Evolutionary conservation across 768 basidiomycete genomes (phyloP).

Genomic region (Mycena rebaudengoi): DNA sequence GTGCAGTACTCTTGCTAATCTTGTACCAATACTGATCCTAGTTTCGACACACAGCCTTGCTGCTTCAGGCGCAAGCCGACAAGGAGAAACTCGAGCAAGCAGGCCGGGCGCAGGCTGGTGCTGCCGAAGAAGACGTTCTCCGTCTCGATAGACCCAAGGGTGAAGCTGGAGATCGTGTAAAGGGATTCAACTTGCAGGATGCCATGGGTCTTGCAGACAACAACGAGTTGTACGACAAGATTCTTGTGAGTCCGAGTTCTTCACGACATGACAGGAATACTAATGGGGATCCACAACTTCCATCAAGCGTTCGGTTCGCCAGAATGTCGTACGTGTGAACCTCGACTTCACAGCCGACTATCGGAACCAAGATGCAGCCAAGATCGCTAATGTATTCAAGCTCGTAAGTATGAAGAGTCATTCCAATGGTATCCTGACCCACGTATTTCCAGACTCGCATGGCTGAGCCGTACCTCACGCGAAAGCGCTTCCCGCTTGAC

Average conservation of each 20-base stretch:
- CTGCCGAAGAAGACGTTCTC: background rate
- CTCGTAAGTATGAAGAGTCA: slow-evolving; percentile 10
- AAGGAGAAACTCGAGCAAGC: background rate
- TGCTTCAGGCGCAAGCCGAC: background rate
- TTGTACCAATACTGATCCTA: too few relatives aligned
- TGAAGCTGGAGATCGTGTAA: slow-evolving; percentile 16
- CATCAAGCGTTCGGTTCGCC: background rate
- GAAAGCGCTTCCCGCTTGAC: slow-evolving; percentile 11
- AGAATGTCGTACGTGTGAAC: background rate
- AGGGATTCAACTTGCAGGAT: slow-evolving; percentile 16
- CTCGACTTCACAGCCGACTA: background rate
- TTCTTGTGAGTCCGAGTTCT: too few relatives aligned
- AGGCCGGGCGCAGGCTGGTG: background rate
- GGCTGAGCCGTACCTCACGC: background rate
- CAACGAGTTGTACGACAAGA: too few relatives aligned
- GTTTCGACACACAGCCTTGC: too few relatives aligned
- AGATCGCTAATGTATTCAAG: slow-evolving; percentile 1
- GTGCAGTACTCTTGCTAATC: too few relatives aligned
- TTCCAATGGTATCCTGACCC: background rate
- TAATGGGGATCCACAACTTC: too few relatives aligned
- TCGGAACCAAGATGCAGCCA: background rate
- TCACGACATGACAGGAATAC: too few relatives aligned
- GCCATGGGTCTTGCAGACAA: slow-evolving; percentile 18
- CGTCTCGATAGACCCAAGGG: slow-evolving; percentile 16
- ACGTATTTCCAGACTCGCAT: background rate